Conservation (phyloP, 1,139 yeast genomes). For the Dujonia santamariae region DNA sequence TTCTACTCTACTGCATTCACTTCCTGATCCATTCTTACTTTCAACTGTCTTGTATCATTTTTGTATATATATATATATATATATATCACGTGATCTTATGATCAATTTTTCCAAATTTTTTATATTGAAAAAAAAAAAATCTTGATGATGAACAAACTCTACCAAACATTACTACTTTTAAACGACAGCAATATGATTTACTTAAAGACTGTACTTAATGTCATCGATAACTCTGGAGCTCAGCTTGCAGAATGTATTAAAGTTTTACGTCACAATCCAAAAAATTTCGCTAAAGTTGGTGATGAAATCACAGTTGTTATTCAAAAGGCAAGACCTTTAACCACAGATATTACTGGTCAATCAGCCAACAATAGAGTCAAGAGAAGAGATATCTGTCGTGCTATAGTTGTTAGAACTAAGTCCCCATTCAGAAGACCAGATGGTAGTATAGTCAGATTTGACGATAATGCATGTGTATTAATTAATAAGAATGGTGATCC, state of each 20-base stretch:
- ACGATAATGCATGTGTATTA: conserved; percentile 96
- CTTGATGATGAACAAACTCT: neutral
- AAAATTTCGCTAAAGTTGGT: conserved; percentile 78
- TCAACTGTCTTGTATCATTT: no score
- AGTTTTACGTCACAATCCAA: conserved; percentile 85
- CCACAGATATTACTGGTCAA: conserved; percentile 62
- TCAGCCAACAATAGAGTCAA: conserved; percentile 78
- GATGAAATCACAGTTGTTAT: conserved; percentile 95
- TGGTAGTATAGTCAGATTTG: conserved; percentile 84
- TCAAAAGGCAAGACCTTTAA: conserved; percentile 80
- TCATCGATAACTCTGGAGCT: conserved; percentile 95
- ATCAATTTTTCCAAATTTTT: neutral
- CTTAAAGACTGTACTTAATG: conserved; percentile 83
- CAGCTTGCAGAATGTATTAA: conserved; percentile 94
- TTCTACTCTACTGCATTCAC: no score
- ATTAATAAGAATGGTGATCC: conserved; percentile 93
- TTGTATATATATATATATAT: no score
- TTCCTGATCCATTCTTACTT: no score
- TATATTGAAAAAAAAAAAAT: neutral
- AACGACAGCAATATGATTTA: conserved; percentile 57
- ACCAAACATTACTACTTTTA: neutral
- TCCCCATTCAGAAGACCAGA: conserved; percentile 83
- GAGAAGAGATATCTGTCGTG: conserved; percentile 95
- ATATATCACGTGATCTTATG: neutral
- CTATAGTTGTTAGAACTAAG: conserved; percentile 90